Percentiles rank a stretch among this genome's conserved stretches.
Evolutionary conservation across 495 filamentous ascomycete genomes (phyloP).

Genomic region (Astrothelium subdiscretum): DNA sequence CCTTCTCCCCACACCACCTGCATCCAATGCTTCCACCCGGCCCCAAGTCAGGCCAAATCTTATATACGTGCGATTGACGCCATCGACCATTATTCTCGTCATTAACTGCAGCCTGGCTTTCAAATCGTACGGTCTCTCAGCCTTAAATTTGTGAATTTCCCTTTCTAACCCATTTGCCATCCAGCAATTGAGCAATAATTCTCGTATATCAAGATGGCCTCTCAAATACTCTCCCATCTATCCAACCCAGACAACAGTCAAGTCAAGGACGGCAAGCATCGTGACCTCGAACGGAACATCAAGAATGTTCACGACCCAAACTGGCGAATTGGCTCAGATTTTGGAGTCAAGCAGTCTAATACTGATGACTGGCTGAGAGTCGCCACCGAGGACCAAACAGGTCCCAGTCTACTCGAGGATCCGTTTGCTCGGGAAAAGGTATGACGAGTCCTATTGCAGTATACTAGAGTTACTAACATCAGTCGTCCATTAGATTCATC

Average conservation of each 20-base stretch:
- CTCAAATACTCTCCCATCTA: background rate
- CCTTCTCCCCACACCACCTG: no score
- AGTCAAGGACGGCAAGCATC: slow-evolving; percentile 16
- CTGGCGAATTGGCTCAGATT: slow-evolving; percentile 58
- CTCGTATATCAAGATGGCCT: background rate
- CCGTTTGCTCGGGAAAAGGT: slow-evolving; percentile 70
- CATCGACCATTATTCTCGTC: no score
- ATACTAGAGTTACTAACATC: background rate
- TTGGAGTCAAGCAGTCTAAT: slow-evolving; percentile 61
- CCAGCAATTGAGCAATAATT: background rate
- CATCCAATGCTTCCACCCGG: no score
- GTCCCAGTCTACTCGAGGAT: slow-evolving; percentile 74
- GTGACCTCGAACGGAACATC: slow-evolving; percentile 15
- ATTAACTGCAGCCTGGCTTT: no score
- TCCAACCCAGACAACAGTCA: background rate
- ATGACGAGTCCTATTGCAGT: slow-evolving; percentile 6
- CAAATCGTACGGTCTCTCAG: background rate
- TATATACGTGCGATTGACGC: background rate
- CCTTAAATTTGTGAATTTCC: background rate
- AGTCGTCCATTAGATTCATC: slow-evolving; percentile 45
- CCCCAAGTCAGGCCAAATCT: no score
- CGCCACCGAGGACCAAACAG: slow-evolving; percentile 45
- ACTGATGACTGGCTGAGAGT: slow-evolving; percentile 72
- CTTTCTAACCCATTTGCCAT: background rate
- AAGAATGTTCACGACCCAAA: slow-evolving; percentile 28